Percentiles rank a stretch among this genome's conserved stretches.
Conservation (phyloP, 2,329 filamentous ascomycete genomes). For the Amauroascus verrucosus region DNA sequence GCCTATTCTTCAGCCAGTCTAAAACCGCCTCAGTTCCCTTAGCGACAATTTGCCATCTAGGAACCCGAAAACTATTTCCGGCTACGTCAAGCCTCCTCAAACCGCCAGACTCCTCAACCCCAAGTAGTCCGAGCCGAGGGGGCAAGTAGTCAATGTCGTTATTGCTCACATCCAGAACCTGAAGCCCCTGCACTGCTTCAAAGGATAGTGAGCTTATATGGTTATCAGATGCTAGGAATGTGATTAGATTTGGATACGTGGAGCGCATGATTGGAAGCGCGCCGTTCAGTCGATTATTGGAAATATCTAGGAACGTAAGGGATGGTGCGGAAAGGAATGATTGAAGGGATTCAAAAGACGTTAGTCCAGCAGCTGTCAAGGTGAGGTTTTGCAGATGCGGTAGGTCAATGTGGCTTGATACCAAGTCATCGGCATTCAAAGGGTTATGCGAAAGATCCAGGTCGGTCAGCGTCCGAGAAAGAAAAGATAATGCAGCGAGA, state of each 20-base stretch:
- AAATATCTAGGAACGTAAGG: conserved; percentile 68
- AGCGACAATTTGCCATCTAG: conserved; percentile 70
- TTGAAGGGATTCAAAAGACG: conserved; percentile 56
- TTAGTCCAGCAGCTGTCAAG: conserved; percentile 63
- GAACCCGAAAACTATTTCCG: conserved; percentile 81
- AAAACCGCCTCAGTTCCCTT: conserved; percentile 79
- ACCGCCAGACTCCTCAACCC: conserved; percentile 46
- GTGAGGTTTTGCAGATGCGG: conserved; percentile 68
- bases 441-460: conserved; percentile 70
- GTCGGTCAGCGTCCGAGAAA: conserved; percentile 58
- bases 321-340: conserved; percentile 59
- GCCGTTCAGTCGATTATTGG: conserved; percentile 65
- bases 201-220: conserved; percentile 62
- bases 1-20: conserved; percentile 66
- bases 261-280: conserved; percentile 55
- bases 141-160: conserved; percentile 79
- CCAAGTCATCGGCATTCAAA: conserved; percentile 53
- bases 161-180: conserved; percentile 66
- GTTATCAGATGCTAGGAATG: conserved; percentile 70
- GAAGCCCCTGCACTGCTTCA: conserved; percentile 62
- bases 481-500: conserved; percentile 54
- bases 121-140: conserved; percentile 67
- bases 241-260: conserved; percentile 58
- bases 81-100: conserved; percentile 63
- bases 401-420: conserved; percentile 57